Conservation (phyloP, 192 early-diverging fungal genomes). For the Chytriomyces confervae region DNA sequence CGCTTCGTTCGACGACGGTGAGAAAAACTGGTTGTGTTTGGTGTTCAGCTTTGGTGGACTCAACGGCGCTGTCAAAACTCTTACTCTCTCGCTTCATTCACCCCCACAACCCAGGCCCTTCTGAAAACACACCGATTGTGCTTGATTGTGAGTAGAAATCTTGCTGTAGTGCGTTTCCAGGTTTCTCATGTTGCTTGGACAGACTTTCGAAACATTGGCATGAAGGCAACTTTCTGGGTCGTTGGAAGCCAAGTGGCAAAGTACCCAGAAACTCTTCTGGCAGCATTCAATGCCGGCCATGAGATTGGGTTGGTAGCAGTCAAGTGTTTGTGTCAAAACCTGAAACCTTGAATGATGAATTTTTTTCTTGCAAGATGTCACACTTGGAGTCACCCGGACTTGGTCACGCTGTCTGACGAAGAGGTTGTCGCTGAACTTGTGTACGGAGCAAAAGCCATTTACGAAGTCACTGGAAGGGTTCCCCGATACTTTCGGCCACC, state of each 20-base stretch:
- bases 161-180: too few species aligned
- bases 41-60: too few species aligned
- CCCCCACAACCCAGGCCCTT: too few species aligned
- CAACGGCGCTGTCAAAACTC: too few species aligned
- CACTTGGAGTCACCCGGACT: slow-evolving; percentile 64
- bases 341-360: too few species aligned
- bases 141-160: too few species aligned
- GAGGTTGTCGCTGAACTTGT: slow-evolving; percentile 73
- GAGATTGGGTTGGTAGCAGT: neutral
- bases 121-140: too few species aligned
- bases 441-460: slow-evolving; percentile 47
- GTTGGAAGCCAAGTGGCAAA: slow-evolving; percentile 55
- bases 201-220: neutral
- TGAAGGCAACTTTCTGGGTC: slow-evolving; percentile 58
- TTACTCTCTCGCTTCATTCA: too few species aligned
- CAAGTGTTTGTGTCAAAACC: neutral
- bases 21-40: too few species aligned
- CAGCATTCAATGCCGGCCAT: slow-evolving; percentile 54
- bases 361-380: slow-evolving; percentile 25
- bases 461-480: too few species aligned
- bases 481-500: neutral
- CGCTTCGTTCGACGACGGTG: too few species aligned
- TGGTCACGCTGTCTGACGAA: slow-evolving; percentile 67
- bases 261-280: slow-evolving; percentile 53
- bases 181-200: too few species aligned